Evolutionary conservation across 2,329 filamentous ascomycete genomes (phyloP).

Genomic region (Laburnicola sp.): DNA sequence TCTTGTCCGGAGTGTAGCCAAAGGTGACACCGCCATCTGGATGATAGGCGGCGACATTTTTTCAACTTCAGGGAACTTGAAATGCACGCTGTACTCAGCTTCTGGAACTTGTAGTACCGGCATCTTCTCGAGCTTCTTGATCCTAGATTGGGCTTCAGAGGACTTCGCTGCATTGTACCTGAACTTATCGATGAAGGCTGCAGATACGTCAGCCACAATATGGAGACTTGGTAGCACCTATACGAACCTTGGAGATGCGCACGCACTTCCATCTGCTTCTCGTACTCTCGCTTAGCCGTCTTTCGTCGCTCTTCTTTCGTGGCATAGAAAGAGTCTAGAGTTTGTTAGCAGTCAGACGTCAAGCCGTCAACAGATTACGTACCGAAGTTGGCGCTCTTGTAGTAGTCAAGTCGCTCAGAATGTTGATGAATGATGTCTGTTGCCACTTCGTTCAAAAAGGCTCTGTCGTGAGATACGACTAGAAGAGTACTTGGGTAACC

Average conservation of each 20-base stretch:
- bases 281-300: conserved; percentile 94
- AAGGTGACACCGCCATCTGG: conserved; percentile 93
- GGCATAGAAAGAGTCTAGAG: conserved; percentile 83
- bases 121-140: conserved; percentile 99
- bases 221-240: neutral
- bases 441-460: conserved; percentile 98
- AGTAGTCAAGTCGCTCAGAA: conserved; percentile 96
- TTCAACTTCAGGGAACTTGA: conserved; percentile 96
- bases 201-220: conserved; percentile 14
- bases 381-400: conserved; percentile 92
- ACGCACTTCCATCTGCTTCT: conserved; percentile 94
- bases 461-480: conserved; percentile 97
- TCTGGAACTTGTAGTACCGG: conserved; percentile 88
- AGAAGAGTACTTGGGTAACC: conserved; percentile 91
- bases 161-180: conserved; percentile 99
- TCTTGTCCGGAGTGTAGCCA: conserved; percentile 79
- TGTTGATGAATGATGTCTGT: conserved; percentile 99
- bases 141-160: conserved; percentile 94
- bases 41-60: conserved; percentile 97
- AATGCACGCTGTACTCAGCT: conserved; percentile 92
- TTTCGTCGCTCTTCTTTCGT: conserved; percentile 97
- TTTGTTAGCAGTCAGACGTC: conserved; percentile 10
- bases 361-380: conserved; percentile 22
- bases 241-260: conserved; percentile 76
- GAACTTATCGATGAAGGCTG: conserved; percentile 98